A percentile compares a stretch with the other conserved stretches of the same genome.
phyloP scores from a whole-genome alignment of 108 stramenopile species.

The Fragilariopsis cylindrus region DNA sequence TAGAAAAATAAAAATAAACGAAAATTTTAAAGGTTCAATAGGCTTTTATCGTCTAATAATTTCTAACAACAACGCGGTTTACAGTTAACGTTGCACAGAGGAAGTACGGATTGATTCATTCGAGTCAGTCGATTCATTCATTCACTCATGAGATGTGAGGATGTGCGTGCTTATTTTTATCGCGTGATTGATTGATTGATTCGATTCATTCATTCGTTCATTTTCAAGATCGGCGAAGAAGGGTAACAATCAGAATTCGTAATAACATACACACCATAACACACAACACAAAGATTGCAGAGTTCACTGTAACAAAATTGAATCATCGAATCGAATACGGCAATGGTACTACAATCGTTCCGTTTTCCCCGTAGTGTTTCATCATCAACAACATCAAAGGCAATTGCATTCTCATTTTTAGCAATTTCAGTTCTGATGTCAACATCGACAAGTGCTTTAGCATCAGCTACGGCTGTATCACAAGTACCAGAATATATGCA shows the following conservation, averaged over 20 bases:
- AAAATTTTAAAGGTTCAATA: too few species aligned
- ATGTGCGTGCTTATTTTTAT: too few species aligned
- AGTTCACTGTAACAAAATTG: background rate
- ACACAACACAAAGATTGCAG: background rate
- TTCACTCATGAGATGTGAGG: too few species aligned
- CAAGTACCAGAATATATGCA: conserved; percentile 19
- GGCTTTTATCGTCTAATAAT: too few species aligned
- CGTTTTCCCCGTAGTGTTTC: background rate
- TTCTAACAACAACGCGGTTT: too few species aligned
- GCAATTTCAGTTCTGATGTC: background rate
- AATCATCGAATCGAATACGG: background rate
- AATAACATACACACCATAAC: background rate
- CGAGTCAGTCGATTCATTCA: too few species aligned
- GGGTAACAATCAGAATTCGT: background rate
- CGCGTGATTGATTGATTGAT: background rate
- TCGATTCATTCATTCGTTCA: background rate
- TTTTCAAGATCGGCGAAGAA: background rate
- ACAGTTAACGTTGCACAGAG: too few species aligned
- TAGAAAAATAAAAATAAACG: too few species aligned
- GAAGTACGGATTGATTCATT: too few species aligned
- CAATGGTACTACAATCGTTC: too few species aligned
- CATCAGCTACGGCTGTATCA: background rate
- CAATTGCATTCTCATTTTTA: background rate
- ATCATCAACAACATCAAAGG: background rate
- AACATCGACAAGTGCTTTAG: background rate